Base-by-base conservation (phyloP, 208 protist species). In the Trypanosomatidae sp. region DNA sequence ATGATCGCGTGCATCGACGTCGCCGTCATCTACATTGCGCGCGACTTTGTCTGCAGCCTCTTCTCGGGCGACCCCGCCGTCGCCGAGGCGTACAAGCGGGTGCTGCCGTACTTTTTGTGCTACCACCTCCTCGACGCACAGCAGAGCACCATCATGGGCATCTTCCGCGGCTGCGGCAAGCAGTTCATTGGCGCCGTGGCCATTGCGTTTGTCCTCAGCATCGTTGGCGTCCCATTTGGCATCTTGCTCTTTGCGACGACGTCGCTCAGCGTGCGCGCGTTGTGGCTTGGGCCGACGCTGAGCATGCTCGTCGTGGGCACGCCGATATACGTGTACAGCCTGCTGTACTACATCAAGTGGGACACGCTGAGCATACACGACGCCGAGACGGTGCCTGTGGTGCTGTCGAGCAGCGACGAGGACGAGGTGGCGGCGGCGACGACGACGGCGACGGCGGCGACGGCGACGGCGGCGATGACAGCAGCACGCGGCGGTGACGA, bases 111-210 rank as follows among this genome's bases (percentile, higher is more conserved):
- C 39, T 82, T 76, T 40, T 23, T 56, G 1, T 40, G 72, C 7
- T 90, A 82, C 45, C 76, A 90, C 55, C 48, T 77, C 23, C 76
- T 79, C 33, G 81, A 90, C 46, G 56, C 53, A 24, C 23, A 79
- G 8, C 81, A 90, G 50, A 85, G 76, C 40, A 70, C 56, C 53
- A 79, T 90, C 69, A 84, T 86, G 75, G 81, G 81, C 10, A 57
- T 90, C 10, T 44, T 90, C 41, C 72, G 76, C 13, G 76, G 73
- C 5, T 87, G 75, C 39, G 76, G 81, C 8, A 30, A 68, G 51
- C 76, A 90, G 61, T 38, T 57, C 6, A 52, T 80, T n/a, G 73
- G 73, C 16, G 70, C 73, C 7, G 16, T 81, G 23, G 38, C 60
- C 18, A 79, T 91, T 59, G 57, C 66, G 18, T 18, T 87, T 4